Conservation (phyloP, 352 stramenopile species). For the Ochromonadaceae sp. region DNA sequence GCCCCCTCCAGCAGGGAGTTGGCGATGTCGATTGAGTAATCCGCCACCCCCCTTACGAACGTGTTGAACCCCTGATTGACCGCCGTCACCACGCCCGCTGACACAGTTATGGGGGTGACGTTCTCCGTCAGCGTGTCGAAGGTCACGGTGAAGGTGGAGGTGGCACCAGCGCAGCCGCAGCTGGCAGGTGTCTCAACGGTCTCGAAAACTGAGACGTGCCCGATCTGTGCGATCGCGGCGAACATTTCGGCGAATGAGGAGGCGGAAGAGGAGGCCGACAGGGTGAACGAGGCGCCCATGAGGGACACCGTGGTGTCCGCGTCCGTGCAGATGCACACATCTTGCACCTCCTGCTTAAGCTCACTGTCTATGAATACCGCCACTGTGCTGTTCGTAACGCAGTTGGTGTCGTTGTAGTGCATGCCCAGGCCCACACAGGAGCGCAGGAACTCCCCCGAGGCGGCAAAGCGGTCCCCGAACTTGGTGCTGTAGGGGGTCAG, state of each 20-base stretch:
- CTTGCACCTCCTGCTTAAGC: background rate
- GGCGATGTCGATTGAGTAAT: background rate
- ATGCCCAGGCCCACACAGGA: background rate
- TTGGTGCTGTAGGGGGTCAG: background rate
- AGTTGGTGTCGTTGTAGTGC: background rate
- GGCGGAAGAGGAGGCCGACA: background rate
- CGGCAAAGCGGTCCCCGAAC: background rate
- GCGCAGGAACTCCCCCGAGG: background rate
- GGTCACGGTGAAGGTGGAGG: background rate
- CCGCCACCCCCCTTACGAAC: conserved; percentile 3
- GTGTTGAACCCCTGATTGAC: background rate
- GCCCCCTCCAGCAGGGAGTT: background rate
- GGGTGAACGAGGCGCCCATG: background rate
- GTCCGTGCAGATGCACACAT: background rate
- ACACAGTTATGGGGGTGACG: background rate
- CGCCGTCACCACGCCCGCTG: background rate
- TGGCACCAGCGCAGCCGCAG: background rate
- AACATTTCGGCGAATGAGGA: background rate
- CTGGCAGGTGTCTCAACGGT: no score
- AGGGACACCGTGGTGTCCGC: background rate
- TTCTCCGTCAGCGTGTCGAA: background rate
- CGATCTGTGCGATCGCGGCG: background rate
- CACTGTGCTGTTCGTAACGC: background rate
- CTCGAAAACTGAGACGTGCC: background rate
- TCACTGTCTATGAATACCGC: background rate